phyloP scores from a whole-genome alignment of 2,329 filamentous ascomycete genomes.

The Cadophora sp. region DNA sequence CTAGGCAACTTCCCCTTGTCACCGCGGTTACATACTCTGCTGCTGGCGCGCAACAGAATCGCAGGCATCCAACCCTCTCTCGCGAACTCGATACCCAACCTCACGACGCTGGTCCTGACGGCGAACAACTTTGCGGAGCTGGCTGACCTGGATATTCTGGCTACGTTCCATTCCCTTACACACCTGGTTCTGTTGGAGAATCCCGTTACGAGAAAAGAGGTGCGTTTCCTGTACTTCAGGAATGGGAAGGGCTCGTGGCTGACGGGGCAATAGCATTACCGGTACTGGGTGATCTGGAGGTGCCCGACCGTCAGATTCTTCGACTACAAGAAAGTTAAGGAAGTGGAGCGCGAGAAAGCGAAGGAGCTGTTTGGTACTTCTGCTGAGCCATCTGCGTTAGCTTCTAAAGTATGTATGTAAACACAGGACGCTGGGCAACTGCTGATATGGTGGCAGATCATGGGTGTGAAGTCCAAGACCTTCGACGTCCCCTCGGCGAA shows the following conservation, averaged over 20 bases:
- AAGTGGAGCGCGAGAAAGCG: slow-evolving; percentile 79
- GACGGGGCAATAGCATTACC: slow-evolving; percentile 72
- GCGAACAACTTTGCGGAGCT: slow-evolving; percentile 84
- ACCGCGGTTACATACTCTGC: slow-evolving; percentile 84
- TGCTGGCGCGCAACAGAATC: slow-evolving; percentile 90
- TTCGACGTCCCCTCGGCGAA: slow-evolving; percentile 66
- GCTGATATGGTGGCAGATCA: slow-evolving; percentile 63
- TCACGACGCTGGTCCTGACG: slow-evolving; percentile 82
- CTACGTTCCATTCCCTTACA: slow-evolving; percentile 71
- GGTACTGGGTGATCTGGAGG: slow-evolving; percentile 89
- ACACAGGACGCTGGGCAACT: background rate
- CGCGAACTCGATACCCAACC: slow-evolving; percentile 77
- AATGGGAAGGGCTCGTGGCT: slow-evolving; percentile 1
- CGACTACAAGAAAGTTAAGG: slow-evolving; percentile 90
- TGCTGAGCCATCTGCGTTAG: slow-evolving; percentile 80
- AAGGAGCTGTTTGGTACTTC: slow-evolving; percentile 82
- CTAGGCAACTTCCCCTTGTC: slow-evolving; percentile 93
- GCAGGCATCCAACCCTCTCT: slow-evolving; percentile 79
- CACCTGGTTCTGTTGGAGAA: slow-evolving; percentile 87
- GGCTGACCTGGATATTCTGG: slow-evolving; percentile 84
- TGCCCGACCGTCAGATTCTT: slow-evolving; percentile 87
- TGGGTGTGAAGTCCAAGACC: slow-evolving; percentile 81
- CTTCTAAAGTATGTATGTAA: slow-evolving; percentile 65
- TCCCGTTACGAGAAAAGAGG: slow-evolving; percentile 91
- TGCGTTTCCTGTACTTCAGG: slow-evolving; percentile 52